Percentiles rank a stretch among this genome's conserved stretches.
phyloP scores from a whole-genome alignment of 1,284 basidiomycete genomes.

The Puccinia triticina region DNA sequence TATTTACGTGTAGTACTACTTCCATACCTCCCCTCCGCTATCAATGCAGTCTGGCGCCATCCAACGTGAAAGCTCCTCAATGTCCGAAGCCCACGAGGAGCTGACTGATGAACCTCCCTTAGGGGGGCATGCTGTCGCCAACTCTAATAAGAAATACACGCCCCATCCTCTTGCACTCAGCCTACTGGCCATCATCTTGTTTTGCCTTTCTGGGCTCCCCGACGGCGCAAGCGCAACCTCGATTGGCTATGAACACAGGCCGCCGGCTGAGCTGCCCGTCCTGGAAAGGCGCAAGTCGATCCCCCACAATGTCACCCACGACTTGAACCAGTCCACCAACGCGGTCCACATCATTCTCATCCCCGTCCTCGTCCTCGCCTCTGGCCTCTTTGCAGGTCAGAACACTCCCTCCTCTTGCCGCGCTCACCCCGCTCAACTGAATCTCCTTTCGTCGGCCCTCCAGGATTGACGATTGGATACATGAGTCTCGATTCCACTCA shows the following conservation, averaged over 20 bases:
- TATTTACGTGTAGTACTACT: background rate
- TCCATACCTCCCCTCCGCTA: too few relatives aligned
- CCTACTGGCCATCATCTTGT: background rate
- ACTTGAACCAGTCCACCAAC: slow-evolving; percentile 8
- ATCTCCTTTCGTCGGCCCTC: background rate
- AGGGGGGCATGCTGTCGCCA: background rate
- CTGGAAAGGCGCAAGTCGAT: slow-evolving; percentile 16
- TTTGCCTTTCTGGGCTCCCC: background rate
- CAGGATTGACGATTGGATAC: slow-evolving; percentile 76
- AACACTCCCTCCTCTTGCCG: background rate
- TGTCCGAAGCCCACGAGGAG: slow-evolving; percentile 15
- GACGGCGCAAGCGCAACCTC: background rate
- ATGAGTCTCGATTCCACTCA: slow-evolving; percentile 93
- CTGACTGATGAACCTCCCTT: slow-evolving; percentile 7
- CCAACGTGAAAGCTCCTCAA: background rate
- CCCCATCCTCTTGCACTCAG: background rate
- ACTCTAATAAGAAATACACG: background rate
- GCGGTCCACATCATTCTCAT: background rate
- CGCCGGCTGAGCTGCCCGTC: background rate
- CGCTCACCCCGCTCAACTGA: background rate
- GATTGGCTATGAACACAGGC: background rate
- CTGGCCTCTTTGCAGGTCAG: slow-evolving; percentile 19
- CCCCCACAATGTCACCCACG: background rate
- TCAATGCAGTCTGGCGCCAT: background rate
- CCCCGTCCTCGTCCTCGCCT: slow-evolving; percentile 15